A percentile compares a stretch with the other conserved stretches of the same genome.
Evolutionary conservation across 1,284 basidiomycete genomes (phyloP).

Genomic region (Filobasidium uniguttulatum): DNA sequence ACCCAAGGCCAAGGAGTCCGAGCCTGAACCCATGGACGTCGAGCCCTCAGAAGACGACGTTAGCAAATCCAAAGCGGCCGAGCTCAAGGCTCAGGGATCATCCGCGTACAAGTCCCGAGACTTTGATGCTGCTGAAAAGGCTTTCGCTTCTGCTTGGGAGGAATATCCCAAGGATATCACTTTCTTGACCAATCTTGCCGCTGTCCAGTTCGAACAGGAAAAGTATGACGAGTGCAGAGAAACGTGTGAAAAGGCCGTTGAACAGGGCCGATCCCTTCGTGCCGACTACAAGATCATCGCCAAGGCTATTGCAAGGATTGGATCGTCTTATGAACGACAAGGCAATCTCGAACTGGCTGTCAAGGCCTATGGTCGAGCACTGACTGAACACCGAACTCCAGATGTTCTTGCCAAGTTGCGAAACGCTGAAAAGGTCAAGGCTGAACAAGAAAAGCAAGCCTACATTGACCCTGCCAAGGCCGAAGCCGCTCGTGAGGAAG

Average conservation of each 20-base stretch:
- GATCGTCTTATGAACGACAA: conserved; percentile 71
- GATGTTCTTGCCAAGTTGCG: conserved; percentile 84
- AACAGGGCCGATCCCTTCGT: conserved; percentile 61
- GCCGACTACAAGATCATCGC: conserved; percentile 47
- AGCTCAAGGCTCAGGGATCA: conserved; percentile 62
- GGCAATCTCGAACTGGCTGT: conserved; percentile 64
- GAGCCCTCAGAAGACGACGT: conserved; percentile 42
- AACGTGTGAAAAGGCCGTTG: conserved; percentile 83
- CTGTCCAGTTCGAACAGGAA: conserved; percentile 85
- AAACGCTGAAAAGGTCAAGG: conserved; percentile 58
- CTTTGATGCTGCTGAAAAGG: conserved; percentile 56
- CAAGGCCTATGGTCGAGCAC: conserved; percentile 79
- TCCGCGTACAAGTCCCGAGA: conserved; percentile 75
- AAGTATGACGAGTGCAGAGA: conserved; percentile 84
- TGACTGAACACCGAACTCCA: conserved; percentile 93
- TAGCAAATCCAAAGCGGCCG: conserved; percentile 59
- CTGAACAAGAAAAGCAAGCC: conserved; percentile 61
- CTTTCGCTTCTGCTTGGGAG: conserved; percentile 83
- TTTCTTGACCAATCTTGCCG: conserved; percentile 78
- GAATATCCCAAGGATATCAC: conserved; percentile 84
- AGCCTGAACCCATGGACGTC: conserved; percentile 35
- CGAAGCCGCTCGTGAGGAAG: conserved; percentile 73
- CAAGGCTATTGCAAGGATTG: conserved; percentile 76
- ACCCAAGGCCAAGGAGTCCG: conserved; percentile 19
- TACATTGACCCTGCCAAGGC: conserved; percentile 85